Conservation (phyloP, 805 yeast genomes). For the Blastobotrys chiropterorum region DNA sequence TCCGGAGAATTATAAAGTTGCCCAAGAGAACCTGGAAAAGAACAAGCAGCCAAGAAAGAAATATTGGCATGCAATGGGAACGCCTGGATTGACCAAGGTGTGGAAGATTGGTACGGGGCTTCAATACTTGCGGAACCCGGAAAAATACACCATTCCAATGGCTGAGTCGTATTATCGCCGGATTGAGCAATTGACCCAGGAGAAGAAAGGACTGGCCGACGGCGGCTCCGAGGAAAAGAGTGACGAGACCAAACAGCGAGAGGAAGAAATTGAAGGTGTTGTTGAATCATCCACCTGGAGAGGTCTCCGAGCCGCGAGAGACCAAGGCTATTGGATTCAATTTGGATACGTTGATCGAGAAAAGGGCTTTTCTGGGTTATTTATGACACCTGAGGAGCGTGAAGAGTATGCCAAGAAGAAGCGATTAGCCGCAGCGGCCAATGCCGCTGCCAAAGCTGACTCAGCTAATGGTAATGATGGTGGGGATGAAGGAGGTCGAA, state of each 20-base stretch:
- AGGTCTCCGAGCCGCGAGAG: slow-evolving; percentile 37
- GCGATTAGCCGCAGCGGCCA: slow-evolving; percentile 1
- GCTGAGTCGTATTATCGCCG: slow-evolving; percentile 18
- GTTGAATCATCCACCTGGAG: slow-evolving; percentile 36
- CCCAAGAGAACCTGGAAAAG: slow-evolving; percentile 7
- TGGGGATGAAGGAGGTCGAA: slow-evolving; percentile 8
- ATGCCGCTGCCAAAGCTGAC: slow-evolving; percentile 1
- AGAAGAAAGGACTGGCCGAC: slow-evolving; percentile 6
- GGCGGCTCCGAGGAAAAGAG: slow-evolving; percentile 15
- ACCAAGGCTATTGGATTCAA: slow-evolving; percentile 30
- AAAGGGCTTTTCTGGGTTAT: slow-evolving; percentile 37
- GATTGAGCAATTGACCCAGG: slow-evolving; percentile 6
- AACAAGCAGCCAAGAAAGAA: slow-evolving; percentile 18
- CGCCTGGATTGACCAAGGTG: slow-evolving; percentile 27
- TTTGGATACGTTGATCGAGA: slow-evolving; percentile 33
- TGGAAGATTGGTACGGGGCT: slow-evolving; percentile 41
- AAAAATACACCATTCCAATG: slow-evolving; percentile 20
- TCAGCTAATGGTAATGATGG: neutral
- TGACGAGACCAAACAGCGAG: slow-evolving; percentile 13
- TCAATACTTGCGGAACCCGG: slow-evolving; percentile 23
- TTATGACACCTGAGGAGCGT: slow-evolving; percentile 15
- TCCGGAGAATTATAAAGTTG: slow-evolving; percentile 3
- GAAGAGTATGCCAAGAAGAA: neutral
- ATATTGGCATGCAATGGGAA: slow-evolving; percentile 28
- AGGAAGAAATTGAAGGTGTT: slow-evolving; percentile 1